phyloP scores from a whole-genome alignment of 73 alveolate genomes.

The Paramecium sonneborni region DNA sequence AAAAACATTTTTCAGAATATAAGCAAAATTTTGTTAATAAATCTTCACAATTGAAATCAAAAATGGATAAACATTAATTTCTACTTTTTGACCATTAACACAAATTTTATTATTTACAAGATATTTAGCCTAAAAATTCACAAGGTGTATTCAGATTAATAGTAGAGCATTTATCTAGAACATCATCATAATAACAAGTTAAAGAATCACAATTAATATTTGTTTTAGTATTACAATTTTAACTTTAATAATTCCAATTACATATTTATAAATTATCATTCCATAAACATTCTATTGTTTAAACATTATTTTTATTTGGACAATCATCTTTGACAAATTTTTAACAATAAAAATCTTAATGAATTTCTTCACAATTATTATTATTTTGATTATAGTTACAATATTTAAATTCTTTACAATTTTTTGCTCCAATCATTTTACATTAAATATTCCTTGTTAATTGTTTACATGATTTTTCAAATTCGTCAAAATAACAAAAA shows the following conservation, averaged over 20 bases:
- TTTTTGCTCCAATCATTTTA: neutral
- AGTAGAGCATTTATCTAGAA: neutral
- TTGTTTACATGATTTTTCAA: neutral
- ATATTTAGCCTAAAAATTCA: neutral
- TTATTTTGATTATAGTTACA: neutral
- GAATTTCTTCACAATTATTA: neutral
- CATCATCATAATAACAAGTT: neutral
- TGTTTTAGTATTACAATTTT: neutral
- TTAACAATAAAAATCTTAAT: neutral
- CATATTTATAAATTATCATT: neutral
- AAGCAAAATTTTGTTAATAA: neutral
- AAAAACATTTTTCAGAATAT: neutral
- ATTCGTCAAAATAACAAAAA: slow-evolving; percentile 25
- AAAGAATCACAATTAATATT: neutral
- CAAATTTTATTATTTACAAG: neutral
- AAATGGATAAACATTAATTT: too few species aligned
- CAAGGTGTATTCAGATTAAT: neutral
- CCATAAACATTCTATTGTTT: neutral
- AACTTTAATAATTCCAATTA: neutral
- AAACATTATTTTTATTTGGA: neutral
- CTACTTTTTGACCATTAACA: neutral
- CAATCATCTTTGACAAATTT: neutral
- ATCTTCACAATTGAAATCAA: neutral
- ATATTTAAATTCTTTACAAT: neutral
- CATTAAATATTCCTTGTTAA: neutral